These are phyloP conservation scores for Taphrina flavorubra DNA, from an alignment of 1,139 yeast species.

Conservation along the genomic window DNA sequence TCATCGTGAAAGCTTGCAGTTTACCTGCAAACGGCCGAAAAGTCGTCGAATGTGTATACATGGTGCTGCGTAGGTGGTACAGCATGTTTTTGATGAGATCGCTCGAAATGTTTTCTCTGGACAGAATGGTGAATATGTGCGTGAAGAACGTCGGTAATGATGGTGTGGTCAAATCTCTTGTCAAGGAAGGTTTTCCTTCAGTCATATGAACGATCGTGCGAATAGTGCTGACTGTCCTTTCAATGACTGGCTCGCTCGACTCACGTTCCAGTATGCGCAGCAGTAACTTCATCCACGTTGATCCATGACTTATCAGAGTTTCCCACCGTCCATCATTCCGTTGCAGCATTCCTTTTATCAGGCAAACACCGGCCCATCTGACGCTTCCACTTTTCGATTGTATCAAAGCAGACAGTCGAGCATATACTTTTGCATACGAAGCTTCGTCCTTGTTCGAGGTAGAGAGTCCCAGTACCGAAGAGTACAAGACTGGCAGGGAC, in stretches of 20 bases:
- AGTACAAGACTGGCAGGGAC: conserved; percentile 11
- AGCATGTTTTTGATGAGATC: conserved; percentile 22
- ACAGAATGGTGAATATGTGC: conserved; percentile 15
- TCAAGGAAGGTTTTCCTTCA: conserved; percentile 38
- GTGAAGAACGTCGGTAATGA: conserved; percentile 35
- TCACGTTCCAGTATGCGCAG: conserved; percentile 37
- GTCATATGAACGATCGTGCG: conserved; percentile 25
- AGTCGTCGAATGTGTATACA: conserved; percentile 37
- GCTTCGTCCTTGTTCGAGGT: conserved; percentile 30
- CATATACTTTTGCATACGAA: conserved; percentile 28
- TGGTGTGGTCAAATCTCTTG: conserved; percentile 41
- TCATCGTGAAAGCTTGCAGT: conserved; percentile 16
- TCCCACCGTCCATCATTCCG: conserved; percentile 39
- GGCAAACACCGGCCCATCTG: conserved; percentile 40
- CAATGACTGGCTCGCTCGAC: conserved; percentile 28
- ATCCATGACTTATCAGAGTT: conserved; percentile 36
- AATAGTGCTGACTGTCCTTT: conserved; percentile 34
- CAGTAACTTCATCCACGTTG: conserved; percentile 39
- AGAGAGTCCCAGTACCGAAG: conserved; percentile 13
- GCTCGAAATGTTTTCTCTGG: conserved; percentile 1
- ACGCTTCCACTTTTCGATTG: conserved; percentile 33
- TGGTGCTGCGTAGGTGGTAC: conserved; percentile 18
- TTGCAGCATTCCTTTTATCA: conserved; percentile 34
- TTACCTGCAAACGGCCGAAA: conserved; percentile 39
- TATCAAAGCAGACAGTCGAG: conserved; percentile 36